phyloP scores from a whole-genome alignment of 2,329 filamentous ascomycete genomes.

The Pseudogymnoascus sp. region DNA sequence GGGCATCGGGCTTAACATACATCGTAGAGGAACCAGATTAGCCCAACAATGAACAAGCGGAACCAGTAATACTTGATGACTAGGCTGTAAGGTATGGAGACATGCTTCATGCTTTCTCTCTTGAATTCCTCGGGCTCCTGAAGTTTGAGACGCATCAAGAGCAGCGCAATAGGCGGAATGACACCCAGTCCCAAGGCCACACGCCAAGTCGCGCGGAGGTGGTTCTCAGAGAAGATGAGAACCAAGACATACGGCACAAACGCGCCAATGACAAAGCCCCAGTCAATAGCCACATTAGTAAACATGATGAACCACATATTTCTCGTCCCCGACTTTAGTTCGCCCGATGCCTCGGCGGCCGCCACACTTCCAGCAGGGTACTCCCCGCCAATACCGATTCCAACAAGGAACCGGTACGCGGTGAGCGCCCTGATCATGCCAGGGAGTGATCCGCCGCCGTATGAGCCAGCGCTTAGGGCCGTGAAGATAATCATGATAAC shows the following conservation, averaged over 20 bases:
- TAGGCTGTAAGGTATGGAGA: slow-evolving; percentile 48
- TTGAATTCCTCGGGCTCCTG: slow-evolving; percentile 74
- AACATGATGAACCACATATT: slow-evolving; percentile 90
- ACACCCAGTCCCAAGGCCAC: slow-evolving; percentile 71
- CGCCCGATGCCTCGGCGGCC: slow-evolving; percentile 75
- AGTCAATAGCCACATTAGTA: slow-evolving; percentile 81
- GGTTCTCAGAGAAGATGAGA: slow-evolving; percentile 44
- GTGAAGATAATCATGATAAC: slow-evolving; percentile 81
- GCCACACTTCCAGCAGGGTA: slow-evolving; percentile 80
- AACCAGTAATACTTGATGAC: slow-evolving; percentile 64
- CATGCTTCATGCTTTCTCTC: slow-evolving; percentile 30
- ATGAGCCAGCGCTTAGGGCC: slow-evolving; percentile 68
- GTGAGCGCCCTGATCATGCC: slow-evolving; percentile 74
- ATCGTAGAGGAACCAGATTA: slow-evolving; percentile 83
- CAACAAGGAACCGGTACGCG: slow-evolving; percentile 76
- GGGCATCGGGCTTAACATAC: slow-evolving; percentile 32
- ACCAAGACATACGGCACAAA: slow-evolving; percentile 66
- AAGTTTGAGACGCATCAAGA: slow-evolving; percentile 65
- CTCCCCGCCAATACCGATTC: slow-evolving; percentile 75
- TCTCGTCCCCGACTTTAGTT: slow-evolving; percentile 71
- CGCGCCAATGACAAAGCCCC: slow-evolving; percentile 73
- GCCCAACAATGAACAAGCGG: slow-evolving; percentile 60
- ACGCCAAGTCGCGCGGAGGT: slow-evolving; percentile 73
- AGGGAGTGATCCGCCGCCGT: slow-evolving; percentile 59
- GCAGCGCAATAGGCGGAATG: slow-evolving; percentile 66